phyloP scores from a whole-genome alignment of 768 basidiomycete genomes.

The Pulveroboletus ravenelii region DNA sequence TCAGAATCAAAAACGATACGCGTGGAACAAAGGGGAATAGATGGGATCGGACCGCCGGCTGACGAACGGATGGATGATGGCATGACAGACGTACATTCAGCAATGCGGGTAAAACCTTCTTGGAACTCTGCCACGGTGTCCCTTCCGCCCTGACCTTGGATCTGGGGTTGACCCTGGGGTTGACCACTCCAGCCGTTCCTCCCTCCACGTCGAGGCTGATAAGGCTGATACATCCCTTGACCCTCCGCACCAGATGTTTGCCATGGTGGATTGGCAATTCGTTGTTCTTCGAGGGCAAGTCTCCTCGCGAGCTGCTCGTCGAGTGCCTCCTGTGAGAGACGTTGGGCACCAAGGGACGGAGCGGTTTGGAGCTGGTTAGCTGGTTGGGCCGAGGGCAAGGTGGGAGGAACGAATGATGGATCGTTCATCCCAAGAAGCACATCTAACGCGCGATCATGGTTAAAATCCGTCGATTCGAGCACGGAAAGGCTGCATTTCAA shows the following conservation, averaged over 20 bases:
- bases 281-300: slow-evolving; percentile 58
- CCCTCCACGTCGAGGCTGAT: slow-evolving; percentile 21
- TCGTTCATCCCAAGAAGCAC: slow-evolving; percentile 81
- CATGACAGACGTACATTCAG: slow-evolving; percentile 56
- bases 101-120: slow-evolving; percentile 70
- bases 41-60: neutral
- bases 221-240: slow-evolving; percentile 18
- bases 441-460: slow-evolving; percentile 76
- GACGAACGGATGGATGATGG: neutral
- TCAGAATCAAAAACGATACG: neutral
- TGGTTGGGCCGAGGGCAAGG: neutral
- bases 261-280: slow-evolving; percentile 24
- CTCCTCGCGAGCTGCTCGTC: slow-evolving; percentile 78
- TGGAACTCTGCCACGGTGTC: slow-evolving; percentile 66
- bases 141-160: slow-evolving; percentile 24
- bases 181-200: slow-evolving; percentile 2
- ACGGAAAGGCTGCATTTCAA: slow-evolving; percentile 52
- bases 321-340: slow-evolving; percentile 55
- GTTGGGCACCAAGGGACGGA: slow-evolving; percentile 25
- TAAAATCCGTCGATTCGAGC: slow-evolving; percentile 62
- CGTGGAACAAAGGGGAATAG: neutral
- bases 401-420: slow-evolving; percentile 57
- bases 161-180: slow-evolving; percentile 7
- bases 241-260: slow-evolving; percentile 8
- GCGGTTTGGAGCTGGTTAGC: neutral